Evolutionary conservation across 768 basidiomycete species (phyloP).

Genomic region (Myochromella boudieri): DNA sequence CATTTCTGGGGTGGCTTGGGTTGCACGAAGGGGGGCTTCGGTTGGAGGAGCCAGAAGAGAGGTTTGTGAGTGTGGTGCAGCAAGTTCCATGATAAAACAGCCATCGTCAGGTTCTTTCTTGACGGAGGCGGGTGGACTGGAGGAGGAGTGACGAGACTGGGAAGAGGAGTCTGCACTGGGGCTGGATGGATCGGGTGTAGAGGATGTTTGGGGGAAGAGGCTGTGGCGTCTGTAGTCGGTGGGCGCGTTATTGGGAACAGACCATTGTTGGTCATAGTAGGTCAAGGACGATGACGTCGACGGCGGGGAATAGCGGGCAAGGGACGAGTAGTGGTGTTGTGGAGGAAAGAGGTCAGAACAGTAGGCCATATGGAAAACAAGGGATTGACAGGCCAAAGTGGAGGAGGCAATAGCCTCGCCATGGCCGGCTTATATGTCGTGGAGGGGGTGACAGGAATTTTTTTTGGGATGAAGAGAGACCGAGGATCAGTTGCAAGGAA

Average conservation of each 20-base stretch:
- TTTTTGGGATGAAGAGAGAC: too few species aligned
- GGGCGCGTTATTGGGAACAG: too few species aligned
- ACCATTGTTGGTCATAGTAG: background rate
- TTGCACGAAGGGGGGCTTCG: slow-evolving; percentile 74
- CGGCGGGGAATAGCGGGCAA: background rate
- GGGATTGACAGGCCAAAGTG: slow-evolving; percentile 4
- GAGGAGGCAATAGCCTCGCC: background rate
- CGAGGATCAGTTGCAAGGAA: slow-evolving; percentile 33
- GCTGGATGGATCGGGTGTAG: slow-evolving; percentile 18
- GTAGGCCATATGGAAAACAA: too few species aligned
- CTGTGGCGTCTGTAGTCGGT: background rate
- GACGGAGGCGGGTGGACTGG: slow-evolving; percentile 22
- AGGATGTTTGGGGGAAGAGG: slow-evolving; percentile 6
- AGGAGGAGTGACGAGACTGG: slow-evolving; percentile 5
- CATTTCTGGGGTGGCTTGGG: slow-evolving; percentile 70
- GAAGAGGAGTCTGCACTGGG: slow-evolving; percentile 16
- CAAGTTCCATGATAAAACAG: slow-evolving; percentile 47
- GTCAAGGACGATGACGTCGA: background rate
- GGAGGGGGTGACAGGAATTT: background rate
- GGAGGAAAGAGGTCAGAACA: too few species aligned
- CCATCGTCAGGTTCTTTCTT: slow-evolving; percentile 42
- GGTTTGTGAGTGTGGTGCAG: slow-evolving; percentile 21
- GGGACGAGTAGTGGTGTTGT: background rate
- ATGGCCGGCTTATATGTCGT: slow-evolving; percentile 17
- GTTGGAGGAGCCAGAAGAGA: slow-evolving; percentile 47